Conservation (phyloP, 306 rosid species). For the Quercus bicolor region DNA sequence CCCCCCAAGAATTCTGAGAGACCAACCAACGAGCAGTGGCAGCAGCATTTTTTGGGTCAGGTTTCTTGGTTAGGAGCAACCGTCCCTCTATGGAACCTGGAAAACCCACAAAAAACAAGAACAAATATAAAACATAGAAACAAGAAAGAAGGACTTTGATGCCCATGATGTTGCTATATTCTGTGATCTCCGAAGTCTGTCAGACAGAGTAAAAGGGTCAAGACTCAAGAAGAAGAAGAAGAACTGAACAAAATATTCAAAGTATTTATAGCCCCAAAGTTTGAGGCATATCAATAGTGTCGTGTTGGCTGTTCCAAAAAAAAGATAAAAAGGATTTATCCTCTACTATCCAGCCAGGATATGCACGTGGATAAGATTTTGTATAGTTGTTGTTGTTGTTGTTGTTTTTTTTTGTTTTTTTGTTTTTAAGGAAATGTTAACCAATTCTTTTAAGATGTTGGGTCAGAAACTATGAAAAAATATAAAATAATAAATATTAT, state of each 20-base stretch:
- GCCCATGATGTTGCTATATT: slow-evolving; percentile 17
- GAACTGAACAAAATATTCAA: background rate
- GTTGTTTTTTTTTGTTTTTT: no score
- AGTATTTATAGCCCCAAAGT: background rate
- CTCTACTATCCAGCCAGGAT: no score
- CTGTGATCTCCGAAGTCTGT: background rate
- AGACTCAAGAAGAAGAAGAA: background rate
- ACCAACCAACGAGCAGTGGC: slow-evolving; percentile 91
- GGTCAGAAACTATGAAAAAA: no score
- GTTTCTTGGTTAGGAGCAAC: slow-evolving; percentile 40
- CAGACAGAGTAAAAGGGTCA: background rate
- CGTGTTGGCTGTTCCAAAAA: background rate
- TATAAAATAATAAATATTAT: no score
- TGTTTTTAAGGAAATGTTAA: no score
- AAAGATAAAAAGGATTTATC: no score
- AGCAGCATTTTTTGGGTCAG: slow-evolving; percentile 64
- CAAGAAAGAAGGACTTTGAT: background rate
- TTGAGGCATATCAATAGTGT: no score
- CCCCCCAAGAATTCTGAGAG: slow-evolving; percentile 79
- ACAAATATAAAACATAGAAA: slow-evolving; percentile 2
- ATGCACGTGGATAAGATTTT: no score
- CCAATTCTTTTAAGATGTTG: no score
- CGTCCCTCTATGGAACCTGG: slow-evolving; percentile 34
- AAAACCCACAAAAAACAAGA: slow-evolving; percentile 19
- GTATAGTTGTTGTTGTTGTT: no score